Conservation (phyloP, 164 flowering plant species). For the Magnolia changhungtana region DNA sequence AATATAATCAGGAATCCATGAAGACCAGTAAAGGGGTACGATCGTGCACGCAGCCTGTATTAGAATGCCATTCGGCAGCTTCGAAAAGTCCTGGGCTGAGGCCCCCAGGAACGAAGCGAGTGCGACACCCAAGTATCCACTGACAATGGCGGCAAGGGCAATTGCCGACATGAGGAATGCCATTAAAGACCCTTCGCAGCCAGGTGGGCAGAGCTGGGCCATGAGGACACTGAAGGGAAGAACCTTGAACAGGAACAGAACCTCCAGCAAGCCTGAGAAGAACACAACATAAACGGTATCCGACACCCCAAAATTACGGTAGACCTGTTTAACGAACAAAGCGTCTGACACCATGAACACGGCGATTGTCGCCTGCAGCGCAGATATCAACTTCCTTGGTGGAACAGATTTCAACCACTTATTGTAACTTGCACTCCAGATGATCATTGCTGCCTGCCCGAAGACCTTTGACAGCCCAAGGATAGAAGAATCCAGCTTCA, state of each 20-base stretch:
- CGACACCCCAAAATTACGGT: constrained; percentile 55
- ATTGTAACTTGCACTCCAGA: constrained; percentile 71
- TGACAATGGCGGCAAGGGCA: constrained; percentile 68
- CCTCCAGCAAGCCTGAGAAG: constrained; percentile 77
- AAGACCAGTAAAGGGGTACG: constrained; percentile 56
- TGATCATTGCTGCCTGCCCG: constrained; percentile 77
- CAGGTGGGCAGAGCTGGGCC: constrained; percentile 74
- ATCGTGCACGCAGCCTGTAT: constrained; percentile 69
- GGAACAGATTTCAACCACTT: constrained; percentile 47
- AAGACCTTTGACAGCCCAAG: constrained; percentile 85
- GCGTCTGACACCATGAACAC: constrained; percentile 73
- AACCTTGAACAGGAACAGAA: constrained; percentile 65
- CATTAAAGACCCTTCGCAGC: constrained; percentile 93
- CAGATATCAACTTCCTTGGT: constrained; percentile 59
- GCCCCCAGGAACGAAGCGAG: constrained; percentile 65
- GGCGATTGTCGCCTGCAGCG: constrained; percentile 58
- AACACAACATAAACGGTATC: constrained; percentile 63
- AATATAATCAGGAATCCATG: constrained; percentile 54
- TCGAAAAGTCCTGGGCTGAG: constrained; percentile 60
- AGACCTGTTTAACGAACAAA: constrained; percentile 62
- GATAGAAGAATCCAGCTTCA: constrained; percentile 57
- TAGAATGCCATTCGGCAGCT: constrained; percentile 56
- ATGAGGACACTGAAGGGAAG: constrained; percentile 75
- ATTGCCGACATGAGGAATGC: constrained; percentile 85
- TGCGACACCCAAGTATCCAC: constrained; percentile 85